A percentile compares a stretch with the other conserved stretches of the same genome.
These are phyloP conservation scores for Ensete ventricosum DNA, from an alignment of 176 grass and related monocot genomes.

Conservation along the genomic window DNA sequence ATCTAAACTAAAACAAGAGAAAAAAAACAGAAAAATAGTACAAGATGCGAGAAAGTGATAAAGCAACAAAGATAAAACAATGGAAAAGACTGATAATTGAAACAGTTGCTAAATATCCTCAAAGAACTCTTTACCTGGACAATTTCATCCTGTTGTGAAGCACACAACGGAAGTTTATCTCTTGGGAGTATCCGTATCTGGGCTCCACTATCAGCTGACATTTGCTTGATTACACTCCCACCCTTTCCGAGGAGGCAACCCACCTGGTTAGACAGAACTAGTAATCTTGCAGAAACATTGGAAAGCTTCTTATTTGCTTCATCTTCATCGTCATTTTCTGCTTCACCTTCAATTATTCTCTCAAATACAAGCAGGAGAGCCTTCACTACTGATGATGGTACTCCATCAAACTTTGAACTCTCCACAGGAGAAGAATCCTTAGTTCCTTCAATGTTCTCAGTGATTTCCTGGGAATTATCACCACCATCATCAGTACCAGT, in stretches of 20 bases:
- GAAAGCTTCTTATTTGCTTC: conserved; percentile 21
- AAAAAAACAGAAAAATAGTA: conserved; percentile 8
- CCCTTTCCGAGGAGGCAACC: conserved; percentile 77
- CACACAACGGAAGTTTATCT: conserved; percentile 73
- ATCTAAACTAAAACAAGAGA: not conserved
- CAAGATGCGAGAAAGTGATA: conserved; percentile 12
- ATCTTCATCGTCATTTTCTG: conserved; percentile 34
- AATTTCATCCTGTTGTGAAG: conserved; percentile 55
- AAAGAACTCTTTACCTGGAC: conserved; percentile 51
- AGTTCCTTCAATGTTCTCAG: conserved; percentile 24
- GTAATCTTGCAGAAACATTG: conserved; percentile 52
- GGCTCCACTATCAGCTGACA: conserved; percentile 60
- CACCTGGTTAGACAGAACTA: conserved; percentile 77
- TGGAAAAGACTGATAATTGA: not conserved
- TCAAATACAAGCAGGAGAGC: conserved; percentile 69
- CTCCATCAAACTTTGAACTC: conserved; percentile 35
- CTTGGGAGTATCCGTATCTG: conserved; percentile 66
- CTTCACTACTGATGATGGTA: conserved; percentile 30
- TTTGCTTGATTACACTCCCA: conserved; percentile 69
- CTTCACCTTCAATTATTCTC: conserved; percentile 54
- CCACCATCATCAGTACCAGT: conserved; percentile 16
- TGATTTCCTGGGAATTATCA: conserved; percentile 22
- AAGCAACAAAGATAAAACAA: conserved; percentile 8
- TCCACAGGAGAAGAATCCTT: conserved; percentile 19
- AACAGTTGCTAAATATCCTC: not conserved